phyloP scores from a whole-genome alignment of 768 basidiomycete species.

The Boletus bicolor region DNA sequence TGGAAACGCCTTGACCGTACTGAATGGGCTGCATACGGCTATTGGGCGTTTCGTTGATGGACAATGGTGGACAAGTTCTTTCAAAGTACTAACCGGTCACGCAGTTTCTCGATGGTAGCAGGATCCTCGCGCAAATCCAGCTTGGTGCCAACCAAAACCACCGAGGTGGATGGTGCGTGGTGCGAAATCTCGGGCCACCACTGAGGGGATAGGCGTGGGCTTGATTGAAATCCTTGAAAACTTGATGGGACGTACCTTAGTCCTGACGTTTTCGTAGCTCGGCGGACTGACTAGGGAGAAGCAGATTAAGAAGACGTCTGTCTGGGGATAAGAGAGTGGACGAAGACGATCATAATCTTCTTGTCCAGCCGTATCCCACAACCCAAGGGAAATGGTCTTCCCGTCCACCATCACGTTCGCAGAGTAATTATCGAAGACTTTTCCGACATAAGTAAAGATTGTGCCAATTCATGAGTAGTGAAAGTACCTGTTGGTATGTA shows the following conservation, averaged over 20 bases:
- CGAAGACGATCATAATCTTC: constrained; percentile 98
- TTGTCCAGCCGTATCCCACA: constrained; percentile 99
- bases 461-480: neutral
- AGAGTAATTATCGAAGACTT: constrained; percentile 98
- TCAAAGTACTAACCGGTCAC: constrained; percentile 65
- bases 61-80: constrained; percentile 2
- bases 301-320: constrained; percentile 98
- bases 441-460: constrained; percentile 10
- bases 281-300: constrained; percentile 98
- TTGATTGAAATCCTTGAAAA: neutral
- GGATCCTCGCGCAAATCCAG: constrained; percentile 96
- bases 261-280: constrained; percentile 97
- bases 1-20: constrained; percentile 85
- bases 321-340: constrained; percentile 97
- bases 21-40: constrained; percentile 95
- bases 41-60: constrained; percentile 7
- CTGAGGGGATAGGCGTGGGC: constrained; percentile 37
- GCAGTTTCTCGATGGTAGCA: constrained; percentile 85
- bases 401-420: constrained; percentile 99
- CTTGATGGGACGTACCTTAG: constrained; percentile 62
- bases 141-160: constrained; percentile 95
- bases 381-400: constrained; percentile 94
- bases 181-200: constrained; percentile 98
- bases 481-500: constrained; percentile 88
- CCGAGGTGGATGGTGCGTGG: constrained; percentile 91